These are phyloP conservation scores for Caryopteris hybrid DNA, from an alignment of 305 asterid species.

Conservation along the genomic window DNA sequence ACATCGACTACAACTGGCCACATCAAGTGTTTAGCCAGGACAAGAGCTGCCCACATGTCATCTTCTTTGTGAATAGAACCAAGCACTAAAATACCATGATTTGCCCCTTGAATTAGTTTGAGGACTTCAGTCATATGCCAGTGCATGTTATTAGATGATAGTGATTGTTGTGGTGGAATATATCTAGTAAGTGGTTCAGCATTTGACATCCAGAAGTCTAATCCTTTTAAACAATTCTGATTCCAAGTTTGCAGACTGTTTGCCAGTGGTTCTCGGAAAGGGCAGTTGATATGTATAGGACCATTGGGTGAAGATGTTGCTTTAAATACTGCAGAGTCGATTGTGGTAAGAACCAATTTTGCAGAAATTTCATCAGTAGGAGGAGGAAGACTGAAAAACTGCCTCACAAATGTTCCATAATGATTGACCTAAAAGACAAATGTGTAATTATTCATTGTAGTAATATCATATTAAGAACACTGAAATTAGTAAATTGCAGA, in stretches of 20 bases:
- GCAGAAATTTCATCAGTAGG: slow-evolving; percentile 82
- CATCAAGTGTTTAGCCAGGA: slow-evolving; percentile 79
- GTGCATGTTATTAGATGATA: slow-evolving; percentile 26
- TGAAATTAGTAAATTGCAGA: neutral
- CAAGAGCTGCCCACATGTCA: slow-evolving; percentile 94
- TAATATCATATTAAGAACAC: neutral
- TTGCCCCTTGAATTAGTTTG: slow-evolving; percentile 64
- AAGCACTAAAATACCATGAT: slow-evolving; percentile 63
- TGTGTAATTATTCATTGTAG: slow-evolving; percentile 3
- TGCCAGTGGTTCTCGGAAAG: slow-evolving; percentile 88
- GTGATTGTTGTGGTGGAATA: slow-evolving; percentile 50
- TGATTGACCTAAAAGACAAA: slow-evolving; percentile 59
- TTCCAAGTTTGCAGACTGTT: slow-evolving; percentile 52
- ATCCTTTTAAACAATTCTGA: slow-evolving; percentile 59
- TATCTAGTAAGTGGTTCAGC: slow-evolving; percentile 74
- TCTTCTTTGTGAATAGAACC: slow-evolving; percentile 87
- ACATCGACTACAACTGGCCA: slow-evolving; percentile 93
- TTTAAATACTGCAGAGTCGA: slow-evolving; percentile 73
- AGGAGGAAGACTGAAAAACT: slow-evolving; percentile 71
- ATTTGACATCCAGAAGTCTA: slow-evolving; percentile 72
- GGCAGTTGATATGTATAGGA: slow-evolving; percentile 93
- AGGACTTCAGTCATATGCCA: slow-evolving; percentile 53
- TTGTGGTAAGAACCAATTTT: slow-evolving; percentile 77
- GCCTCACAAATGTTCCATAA: slow-evolving; percentile 78
- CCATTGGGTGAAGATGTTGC: slow-evolving; percentile 81